A percentile compares a stretch with the other conserved stretches of the same genome.
These are phyloP conservation scores for Didymellaceae sp. DNA, from an alignment of 2,329 filamentous ascomycete species.

Conservation along the genomic window DNA sequence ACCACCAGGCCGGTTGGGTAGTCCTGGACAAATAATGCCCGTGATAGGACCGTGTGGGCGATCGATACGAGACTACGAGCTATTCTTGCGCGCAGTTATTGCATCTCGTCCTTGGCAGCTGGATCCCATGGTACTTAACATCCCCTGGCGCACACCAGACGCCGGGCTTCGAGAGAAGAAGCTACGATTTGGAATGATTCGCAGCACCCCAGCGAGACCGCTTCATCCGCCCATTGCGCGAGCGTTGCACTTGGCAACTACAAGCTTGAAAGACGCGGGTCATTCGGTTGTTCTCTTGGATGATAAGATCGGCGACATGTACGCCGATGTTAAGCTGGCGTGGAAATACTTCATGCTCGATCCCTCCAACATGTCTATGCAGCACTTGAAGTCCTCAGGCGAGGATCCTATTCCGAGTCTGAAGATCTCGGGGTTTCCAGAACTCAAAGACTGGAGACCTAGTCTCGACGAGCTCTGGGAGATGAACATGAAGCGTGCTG, in stretches of 20 bases:
- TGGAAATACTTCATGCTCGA: constrained; percentile 54
- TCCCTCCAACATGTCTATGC: constrained; percentile 40
- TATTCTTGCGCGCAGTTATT: constrained; percentile 54
- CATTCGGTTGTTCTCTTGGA: constrained; percentile 50
- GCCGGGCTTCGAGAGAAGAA: constrained; percentile 7
- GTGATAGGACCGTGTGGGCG: constrained; percentile 54
- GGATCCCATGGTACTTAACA: constrained; percentile 51
- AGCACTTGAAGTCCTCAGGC: constrained; percentile 47
- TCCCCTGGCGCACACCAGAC: constrained; percentile 54
- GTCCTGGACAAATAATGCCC: constrained; percentile 43
- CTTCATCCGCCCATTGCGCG: constrained; percentile 60
- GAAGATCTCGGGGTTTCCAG: constrained; percentile 37
- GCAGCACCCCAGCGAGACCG: constrained; percentile 56
- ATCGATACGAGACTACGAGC: constrained; percentile 49
- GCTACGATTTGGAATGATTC: constrained; percentile 58
- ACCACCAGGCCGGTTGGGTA: constrained; percentile 39
- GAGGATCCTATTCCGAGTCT: constrained; percentile 56
- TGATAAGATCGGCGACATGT: constrained; percentile 38
- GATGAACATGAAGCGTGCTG: constrained; percentile 49
- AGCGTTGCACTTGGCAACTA: constrained; percentile 52
- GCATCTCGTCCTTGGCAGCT: constrained; percentile 49
- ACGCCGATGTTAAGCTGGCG: constrained; percentile 44
- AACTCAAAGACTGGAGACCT: constrained; percentile 41
- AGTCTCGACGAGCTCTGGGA: constrained; percentile 52
- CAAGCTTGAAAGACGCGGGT: constrained; percentile 51